A percentile compares a stretch with the other conserved stretches of the same genome.
Conservation (phyloP, 495 filamentous ascomycete genomes). For the Penicillium atrosanguineum region DNA sequence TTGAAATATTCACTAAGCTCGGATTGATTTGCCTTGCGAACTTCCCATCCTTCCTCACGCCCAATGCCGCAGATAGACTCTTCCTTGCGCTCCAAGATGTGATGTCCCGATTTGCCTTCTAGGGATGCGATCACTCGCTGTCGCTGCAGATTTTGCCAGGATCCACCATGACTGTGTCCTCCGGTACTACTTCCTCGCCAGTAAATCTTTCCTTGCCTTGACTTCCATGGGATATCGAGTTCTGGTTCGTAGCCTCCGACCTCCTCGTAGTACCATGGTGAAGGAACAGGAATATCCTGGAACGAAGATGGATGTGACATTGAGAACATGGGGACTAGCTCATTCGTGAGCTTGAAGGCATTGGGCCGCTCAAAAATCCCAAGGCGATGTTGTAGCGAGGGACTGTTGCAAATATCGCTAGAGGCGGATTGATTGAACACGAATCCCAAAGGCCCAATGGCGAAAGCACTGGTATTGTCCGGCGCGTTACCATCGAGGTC, state of each 20-base stretch:
- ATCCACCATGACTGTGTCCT: conserved; percentile 16
- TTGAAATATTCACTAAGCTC: too few species aligned
- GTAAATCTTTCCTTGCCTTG: too few species aligned
- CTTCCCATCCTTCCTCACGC: too few species aligned
- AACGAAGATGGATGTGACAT: conserved; percentile 15
- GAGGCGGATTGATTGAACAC: too few species aligned
- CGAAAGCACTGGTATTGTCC: too few species aligned
- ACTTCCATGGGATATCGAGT: background rate
- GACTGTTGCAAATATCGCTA: conserved; percentile 17
- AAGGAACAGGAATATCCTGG: conserved; percentile 17
- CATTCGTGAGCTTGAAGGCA: conserved; percentile 11
- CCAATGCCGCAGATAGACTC: too few species aligned
- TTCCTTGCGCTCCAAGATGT: too few species aligned
- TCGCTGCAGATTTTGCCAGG: conserved; percentile 10
- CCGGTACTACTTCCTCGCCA: conserved; percentile 48
- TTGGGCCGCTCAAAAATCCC: conserved; percentile 11
- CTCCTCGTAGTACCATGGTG: conserved; percentile 9
- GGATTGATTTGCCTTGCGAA: too few species aligned
- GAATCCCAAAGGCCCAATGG: too few species aligned
- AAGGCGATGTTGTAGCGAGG: conserved; percentile 12
- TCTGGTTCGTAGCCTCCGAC: conserved; percentile 1
- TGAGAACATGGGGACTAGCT: conserved; percentile 16
- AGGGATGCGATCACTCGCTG: too few species aligned
- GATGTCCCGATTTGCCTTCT: too few species aligned
- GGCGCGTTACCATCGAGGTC: too few species aligned